Percentiles rank a stretch among this genome's conserved stretches.
Conservation (phyloP, 2,329 filamentous ascomycete species). For the Aspergillus floridensis region DNA sequence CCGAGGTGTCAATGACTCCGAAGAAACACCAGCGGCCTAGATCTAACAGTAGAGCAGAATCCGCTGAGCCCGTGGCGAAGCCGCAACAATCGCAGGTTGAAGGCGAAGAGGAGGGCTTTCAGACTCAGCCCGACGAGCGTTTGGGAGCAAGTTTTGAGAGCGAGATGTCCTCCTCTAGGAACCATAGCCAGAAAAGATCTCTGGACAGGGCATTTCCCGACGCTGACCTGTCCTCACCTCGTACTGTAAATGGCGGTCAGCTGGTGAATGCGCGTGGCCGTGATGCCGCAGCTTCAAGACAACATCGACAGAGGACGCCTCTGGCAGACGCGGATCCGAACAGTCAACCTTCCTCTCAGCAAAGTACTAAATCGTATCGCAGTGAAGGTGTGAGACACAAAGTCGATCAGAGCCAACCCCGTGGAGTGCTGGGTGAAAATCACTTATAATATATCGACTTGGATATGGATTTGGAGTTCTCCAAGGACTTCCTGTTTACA, state of each 20-base stretch:
- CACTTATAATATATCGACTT: constrained; percentile 30
- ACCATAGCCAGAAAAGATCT: constrained; percentile 30
- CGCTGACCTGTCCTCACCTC: constrained; percentile 11
- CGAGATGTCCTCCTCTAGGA: constrained; percentile 15
- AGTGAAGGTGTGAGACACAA: constrained; percentile 4
- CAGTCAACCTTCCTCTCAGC: constrained; percentile 24
- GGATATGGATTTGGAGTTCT: constrained; percentile 36
- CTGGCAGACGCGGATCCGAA: constrained; percentile 28
- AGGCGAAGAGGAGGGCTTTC: constrained; percentile 20
- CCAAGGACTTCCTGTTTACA: constrained; percentile 36
- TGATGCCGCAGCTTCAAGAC: background rate
- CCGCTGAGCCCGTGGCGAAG: constrained; percentile 8
- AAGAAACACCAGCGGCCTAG: constrained; percentile 19
- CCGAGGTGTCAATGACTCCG: constrained; percentile 13
- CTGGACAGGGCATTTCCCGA: constrained; percentile 22
- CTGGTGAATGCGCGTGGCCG: constrained; percentile 8
- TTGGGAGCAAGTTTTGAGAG: constrained; percentile 24
- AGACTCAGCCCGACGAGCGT: constrained; percentile 11
- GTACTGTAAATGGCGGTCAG: constrained; percentile 3
- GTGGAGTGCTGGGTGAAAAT: constrained; percentile 18
- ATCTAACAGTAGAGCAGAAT: constrained; percentile 10
- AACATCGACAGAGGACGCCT: constrained; percentile 20
- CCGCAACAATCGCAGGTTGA: constrained; percentile 16
- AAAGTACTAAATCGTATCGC: constrained; percentile 12
- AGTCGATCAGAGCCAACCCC: constrained; percentile 12